A percentile compares a stretch with the other conserved stretches of the same genome.
These are phyloP conservation scores for Colletotrichum paranaense DNA, from an alignment of 2,329 filamentous ascomycete species.

Conservation along the genomic window DNA sequence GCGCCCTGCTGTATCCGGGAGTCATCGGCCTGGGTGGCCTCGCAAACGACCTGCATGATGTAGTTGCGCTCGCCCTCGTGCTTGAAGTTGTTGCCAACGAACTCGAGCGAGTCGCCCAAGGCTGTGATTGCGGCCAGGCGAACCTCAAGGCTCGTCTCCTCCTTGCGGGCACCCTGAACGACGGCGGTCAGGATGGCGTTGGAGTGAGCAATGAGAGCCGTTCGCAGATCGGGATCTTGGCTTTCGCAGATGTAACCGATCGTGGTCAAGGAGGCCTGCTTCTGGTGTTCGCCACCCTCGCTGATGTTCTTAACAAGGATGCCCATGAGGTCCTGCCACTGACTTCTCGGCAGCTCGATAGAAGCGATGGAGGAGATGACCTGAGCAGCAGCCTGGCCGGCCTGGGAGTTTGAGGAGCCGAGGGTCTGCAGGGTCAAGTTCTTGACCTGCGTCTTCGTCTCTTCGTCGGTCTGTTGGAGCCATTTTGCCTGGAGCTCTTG, in stretches of 20 bases:
- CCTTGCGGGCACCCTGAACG: slow-evolving; percentile 95
- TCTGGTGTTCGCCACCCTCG: slow-evolving; percentile 85
- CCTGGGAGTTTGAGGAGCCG: slow-evolving; percentile 80
- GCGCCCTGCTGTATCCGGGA: slow-evolving; percentile 93
- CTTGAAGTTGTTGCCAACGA: slow-evolving; percentile 98
- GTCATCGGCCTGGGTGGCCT: slow-evolving; percentile 95
- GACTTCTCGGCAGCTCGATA: slow-evolving; percentile 91
- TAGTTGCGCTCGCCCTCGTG: slow-evolving; percentile 99
- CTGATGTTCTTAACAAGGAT: slow-evolving; percentile 93
- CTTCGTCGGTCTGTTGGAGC: slow-evolving; percentile 83
- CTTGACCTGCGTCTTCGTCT: slow-evolving; percentile 90
- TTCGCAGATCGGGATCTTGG: slow-evolving; percentile 86
- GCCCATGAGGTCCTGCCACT: slow-evolving; percentile 94
- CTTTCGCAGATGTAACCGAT: slow-evolving; percentile 99
- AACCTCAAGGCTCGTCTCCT: slow-evolving; percentile 92
- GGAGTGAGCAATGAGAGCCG: slow-evolving; percentile 85
- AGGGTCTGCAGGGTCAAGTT: slow-evolving; percentile 90
- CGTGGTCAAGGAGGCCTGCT: slow-evolving; percentile 93
- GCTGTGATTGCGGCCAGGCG: slow-evolving; percentile 93
- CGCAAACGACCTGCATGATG: slow-evolving; percentile 99
- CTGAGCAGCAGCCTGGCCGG: slow-evolving; percentile 90
- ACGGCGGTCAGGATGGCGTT: slow-evolving; percentile 98
- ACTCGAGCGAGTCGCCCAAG: slow-evolving; percentile 95
- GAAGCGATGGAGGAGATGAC: slow-evolving; percentile 94
- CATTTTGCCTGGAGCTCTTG: slow-evolving; percentile 94